Conservation (phyloP, 805 yeast species). For the Clavispora vitiphila region DNA sequence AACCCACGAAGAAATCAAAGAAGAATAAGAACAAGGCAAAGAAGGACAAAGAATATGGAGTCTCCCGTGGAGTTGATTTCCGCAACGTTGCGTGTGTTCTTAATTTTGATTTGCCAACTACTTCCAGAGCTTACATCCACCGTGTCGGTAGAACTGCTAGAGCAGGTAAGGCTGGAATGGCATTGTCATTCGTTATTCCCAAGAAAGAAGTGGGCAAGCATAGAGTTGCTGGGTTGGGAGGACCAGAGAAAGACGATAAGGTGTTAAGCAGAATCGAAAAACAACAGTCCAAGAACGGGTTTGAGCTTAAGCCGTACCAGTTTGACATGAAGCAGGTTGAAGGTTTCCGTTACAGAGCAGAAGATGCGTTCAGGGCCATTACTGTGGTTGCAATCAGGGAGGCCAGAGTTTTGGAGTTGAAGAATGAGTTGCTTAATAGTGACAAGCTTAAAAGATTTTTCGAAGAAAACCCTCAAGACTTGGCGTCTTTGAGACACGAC, state of each 20-base stretch:
- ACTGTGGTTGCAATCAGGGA: slow-evolving; percentile 87
- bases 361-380: slow-evolving; percentile 94
- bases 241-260: slow-evolving; percentile 83
- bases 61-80: slow-evolving; percentile 95
- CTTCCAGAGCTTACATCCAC: slow-evolving; percentile 86
- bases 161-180: slow-evolving; percentile 93
- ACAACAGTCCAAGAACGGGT: slow-evolving; percentile 70
- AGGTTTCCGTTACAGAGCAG: slow-evolving; percentile 93
- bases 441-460: slow-evolving; percentile 91
- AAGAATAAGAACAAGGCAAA: slow-evolving; percentile 24
- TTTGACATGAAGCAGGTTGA: slow-evolving; percentile 91
- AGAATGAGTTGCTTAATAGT: slow-evolving; percentile 78
- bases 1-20: slow-evolving; percentile 14
- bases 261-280: slow-evolving; percentile 69
- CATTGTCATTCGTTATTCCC: slow-evolving; percentile 87
- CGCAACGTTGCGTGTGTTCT: slow-evolving; percentile 93
- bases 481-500: slow-evolving; percentile 85
- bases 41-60: slow-evolving; percentile 80
- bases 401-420: slow-evolving; percentile 86
- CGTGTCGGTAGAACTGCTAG: slow-evolving; percentile 97
- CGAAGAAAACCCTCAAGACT: slow-evolving; percentile 95
- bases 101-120: slow-evolving; percentile 89
- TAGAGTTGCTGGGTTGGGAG: slow-evolving; percentile 64
- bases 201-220: slow-evolving; percentile 83
- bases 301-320: slow-evolving; percentile 77